phyloP scores from a whole-genome alignment of 1,284 basidiomycete species.

The Ustilago cynodontis region DNA sequence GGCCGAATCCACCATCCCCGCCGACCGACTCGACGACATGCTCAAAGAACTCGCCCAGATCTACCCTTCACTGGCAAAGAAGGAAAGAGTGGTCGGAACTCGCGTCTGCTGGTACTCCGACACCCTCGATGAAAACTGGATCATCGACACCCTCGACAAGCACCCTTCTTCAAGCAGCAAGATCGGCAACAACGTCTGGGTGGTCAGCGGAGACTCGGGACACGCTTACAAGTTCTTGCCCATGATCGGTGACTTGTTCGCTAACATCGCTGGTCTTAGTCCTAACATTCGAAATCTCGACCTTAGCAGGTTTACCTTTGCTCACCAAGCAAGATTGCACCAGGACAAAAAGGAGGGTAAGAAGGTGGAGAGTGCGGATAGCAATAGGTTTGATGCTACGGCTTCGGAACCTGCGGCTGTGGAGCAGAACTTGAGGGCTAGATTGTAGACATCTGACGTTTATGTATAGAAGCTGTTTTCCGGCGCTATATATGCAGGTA shows the following conservation, averaged over 20 bases:
- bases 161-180: conserved; percentile 30
- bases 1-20: conserved; percentile 74
- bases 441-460: no score
- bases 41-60: conserved; percentile 74
- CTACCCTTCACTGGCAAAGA: conserved; percentile 77
- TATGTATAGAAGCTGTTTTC: no score
- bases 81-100: conserved; percentile 74
- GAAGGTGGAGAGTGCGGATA: conserved; percentile 26
- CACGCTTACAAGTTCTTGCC: conserved; percentile 79
- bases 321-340: conserved; percentile 39
- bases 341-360: neutral
- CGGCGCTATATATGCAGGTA: no score
- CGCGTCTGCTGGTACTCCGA: conserved; percentile 83
- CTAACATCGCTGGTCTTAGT: conserved; percentile 71
- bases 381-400: conserved; percentile 18
- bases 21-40: conserved; percentile 73
- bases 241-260: conserved; percentile 81
- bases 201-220: conserved; percentile 72
- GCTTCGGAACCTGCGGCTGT: neutral
- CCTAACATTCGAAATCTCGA: conserved; percentile 21
- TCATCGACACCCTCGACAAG: conserved; percentile 72
- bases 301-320: conserved; percentile 40
- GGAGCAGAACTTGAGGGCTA: conserved; percentile 14
- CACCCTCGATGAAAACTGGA: conserved; percentile 72
- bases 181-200: conserved; percentile 67